Percentiles rank a stretch among this genome's conserved stretches.
Conservation (phyloP, 2,329 filamentous ascomycete genomes). For the Tolypocladium inflatum region DNA sequence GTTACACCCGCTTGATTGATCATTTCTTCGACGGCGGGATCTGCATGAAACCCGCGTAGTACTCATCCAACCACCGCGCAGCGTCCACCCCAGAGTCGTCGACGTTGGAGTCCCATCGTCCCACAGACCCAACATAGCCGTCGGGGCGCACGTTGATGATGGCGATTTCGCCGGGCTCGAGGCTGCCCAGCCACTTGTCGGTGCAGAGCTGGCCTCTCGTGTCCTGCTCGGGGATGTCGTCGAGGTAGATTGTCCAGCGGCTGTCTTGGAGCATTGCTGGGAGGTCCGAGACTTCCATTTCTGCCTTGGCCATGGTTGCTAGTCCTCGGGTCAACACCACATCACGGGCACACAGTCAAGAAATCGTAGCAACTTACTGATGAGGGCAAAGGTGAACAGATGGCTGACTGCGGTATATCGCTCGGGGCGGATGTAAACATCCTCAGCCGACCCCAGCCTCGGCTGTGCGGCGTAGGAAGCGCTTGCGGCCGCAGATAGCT, state of each 20-base stretch:
- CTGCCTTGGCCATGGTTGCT: slow-evolving; percentile 51
- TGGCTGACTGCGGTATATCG: slow-evolving; percentile 60
- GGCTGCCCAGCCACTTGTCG: slow-evolving; percentile 58
- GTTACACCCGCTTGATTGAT: neutral
- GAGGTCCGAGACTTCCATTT: slow-evolving; percentile 57
- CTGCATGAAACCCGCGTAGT: slow-evolving; percentile 46
- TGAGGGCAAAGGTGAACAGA: slow-evolving; percentile 58
- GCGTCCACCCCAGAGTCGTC: slow-evolving; percentile 42
- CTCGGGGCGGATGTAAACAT: slow-evolving; percentile 57
- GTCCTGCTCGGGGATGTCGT: slow-evolving; percentile 50
- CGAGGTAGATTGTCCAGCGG: slow-evolving; percentile 64
- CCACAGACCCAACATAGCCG: slow-evolving; percentile 61
- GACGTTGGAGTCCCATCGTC: slow-evolving; percentile 40
- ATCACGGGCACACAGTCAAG: neutral
- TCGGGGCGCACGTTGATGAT: slow-evolving; percentile 63
- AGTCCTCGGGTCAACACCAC: slow-evolving; percentile 6
- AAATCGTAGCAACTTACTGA: slow-evolving; percentile 40
- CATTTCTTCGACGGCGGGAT: slow-evolving; percentile 22
- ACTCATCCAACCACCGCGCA: slow-evolving; percentile 44
- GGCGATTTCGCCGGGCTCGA: slow-evolving; percentile 47
- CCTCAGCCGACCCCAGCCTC: slow-evolving; percentile 45
- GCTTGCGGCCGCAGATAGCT: slow-evolving; percentile 48
- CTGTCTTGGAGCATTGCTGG: slow-evolving; percentile 53
- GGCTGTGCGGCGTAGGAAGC: slow-evolving; percentile 53
- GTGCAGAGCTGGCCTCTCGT: slow-evolving; percentile 45